Evolutionary conservation across 2,329 filamentous ascomycete species (phyloP).

Genomic region (Fusarium compactum): DNA sequence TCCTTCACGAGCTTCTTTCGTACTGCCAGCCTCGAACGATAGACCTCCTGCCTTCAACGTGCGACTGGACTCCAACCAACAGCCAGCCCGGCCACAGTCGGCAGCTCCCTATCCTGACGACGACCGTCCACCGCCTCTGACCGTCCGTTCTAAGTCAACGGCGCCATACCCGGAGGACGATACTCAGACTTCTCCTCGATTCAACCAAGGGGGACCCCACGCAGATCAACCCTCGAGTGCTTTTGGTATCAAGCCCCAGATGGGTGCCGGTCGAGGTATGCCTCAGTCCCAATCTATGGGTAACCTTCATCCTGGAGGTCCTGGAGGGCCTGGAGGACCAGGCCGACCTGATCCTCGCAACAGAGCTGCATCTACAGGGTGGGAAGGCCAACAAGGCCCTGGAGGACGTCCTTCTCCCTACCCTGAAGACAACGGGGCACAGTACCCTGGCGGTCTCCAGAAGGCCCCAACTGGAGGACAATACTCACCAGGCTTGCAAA

Average conservation of each 20-base stretch:
- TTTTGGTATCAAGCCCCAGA: slow-evolving; percentile 66
- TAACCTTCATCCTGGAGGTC: slow-evolving; percentile 58
- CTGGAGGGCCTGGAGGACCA: slow-evolving; percentile 53
- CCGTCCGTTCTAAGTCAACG: slow-evolving; percentile 59
- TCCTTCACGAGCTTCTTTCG: slow-evolving; percentile 56
- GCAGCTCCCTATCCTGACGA: slow-evolving; percentile 79
- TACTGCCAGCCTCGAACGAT: slow-evolving; percentile 48
- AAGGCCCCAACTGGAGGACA: slow-evolving; percentile 44
- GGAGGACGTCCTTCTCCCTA: slow-evolving; percentile 45
- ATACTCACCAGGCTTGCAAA: slow-evolving; percentile 38
- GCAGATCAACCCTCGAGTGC: slow-evolving; percentile 64
- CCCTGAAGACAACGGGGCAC: slow-evolving; percentile 42
- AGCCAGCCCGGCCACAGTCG: slow-evolving; percentile 61
- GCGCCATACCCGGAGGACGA: slow-evolving; percentile 79
- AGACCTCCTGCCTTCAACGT: slow-evolving; percentile 65
- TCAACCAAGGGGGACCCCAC: slow-evolving; percentile 60
- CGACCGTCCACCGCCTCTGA: slow-evolving; percentile 67
- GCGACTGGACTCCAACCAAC: slow-evolving; percentile 56
- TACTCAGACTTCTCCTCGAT: slow-evolving; percentile 54
- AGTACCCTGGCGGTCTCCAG: slow-evolving; percentile 49
- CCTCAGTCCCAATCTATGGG: slow-evolving; percentile 60
- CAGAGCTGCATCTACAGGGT: slow-evolving; percentile 59
- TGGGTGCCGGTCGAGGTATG: slow-evolving; percentile 50
- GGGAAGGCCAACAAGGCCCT: slow-evolving; percentile 51
- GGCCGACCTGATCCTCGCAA: slow-evolving; percentile 54